Evolutionary conservation across 169 alveolate species (phyloP).

Genomic region (Blepharisma undulans): DNA sequence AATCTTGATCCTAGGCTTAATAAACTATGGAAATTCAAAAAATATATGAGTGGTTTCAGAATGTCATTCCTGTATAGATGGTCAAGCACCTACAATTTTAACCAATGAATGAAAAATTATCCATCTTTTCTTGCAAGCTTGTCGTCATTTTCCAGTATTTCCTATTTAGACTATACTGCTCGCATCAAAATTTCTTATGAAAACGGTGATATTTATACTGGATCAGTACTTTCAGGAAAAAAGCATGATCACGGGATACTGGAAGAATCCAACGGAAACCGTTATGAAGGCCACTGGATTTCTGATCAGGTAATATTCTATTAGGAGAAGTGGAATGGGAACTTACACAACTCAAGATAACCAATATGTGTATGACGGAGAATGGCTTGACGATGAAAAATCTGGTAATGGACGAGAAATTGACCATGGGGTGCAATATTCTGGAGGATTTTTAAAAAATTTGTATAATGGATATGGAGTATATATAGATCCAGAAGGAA

Average conservation of each 20-base stretch:
- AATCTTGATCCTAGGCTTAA: background rate
- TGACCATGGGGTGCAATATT: background rate
- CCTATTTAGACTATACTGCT: background rate
- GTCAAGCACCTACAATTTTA: background rate
- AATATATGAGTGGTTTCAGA: background rate
- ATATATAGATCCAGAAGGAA: background rate
- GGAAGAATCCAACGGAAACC: background rate
- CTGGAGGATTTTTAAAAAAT: background rate
- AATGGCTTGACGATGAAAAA: conserved; percentile 15
- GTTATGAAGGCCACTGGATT: conserved; percentile 38
- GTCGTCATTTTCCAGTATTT: background rate
- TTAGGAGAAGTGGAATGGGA: conserved; percentile 21
- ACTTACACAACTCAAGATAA: background rate
- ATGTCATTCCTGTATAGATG: background rate
- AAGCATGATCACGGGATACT: conserved; percentile 17
- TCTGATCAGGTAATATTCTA: background rate
- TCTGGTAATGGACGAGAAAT: conserved; percentile 27
- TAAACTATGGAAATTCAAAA: background rate
- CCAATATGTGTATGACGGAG: conserved; percentile 23
- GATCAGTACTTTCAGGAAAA: background rate
- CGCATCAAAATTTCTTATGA: background rate
- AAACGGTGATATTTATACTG: conserved; percentile 42
- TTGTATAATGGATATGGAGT: conserved; percentile 33
- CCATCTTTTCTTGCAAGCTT: background rate
- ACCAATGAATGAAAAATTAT: background rate